Evolutionary conservation across 305 asterid genomes (phyloP).

Genomic region (Ajuga reptans): DNA sequence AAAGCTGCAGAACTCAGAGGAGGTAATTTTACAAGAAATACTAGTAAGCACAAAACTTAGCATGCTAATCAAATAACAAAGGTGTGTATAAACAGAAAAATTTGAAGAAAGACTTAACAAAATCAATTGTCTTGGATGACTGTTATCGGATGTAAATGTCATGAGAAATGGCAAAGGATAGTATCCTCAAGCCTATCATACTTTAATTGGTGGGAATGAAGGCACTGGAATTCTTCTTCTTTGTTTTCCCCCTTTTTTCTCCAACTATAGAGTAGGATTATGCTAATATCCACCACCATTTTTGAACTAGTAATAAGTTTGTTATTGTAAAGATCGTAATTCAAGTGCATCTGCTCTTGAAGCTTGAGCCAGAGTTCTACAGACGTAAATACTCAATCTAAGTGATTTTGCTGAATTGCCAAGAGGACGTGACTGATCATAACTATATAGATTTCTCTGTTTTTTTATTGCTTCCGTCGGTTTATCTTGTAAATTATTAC

Average conservation of each 20-base stretch:
- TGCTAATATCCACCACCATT: background rate
- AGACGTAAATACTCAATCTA: conserved; percentile 2
- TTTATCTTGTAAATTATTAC: background rate
- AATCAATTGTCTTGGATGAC: background rate
- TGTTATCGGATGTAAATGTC: background rate
- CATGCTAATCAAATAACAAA: background rate
- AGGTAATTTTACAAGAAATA: conserved; percentile 6
- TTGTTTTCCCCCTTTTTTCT: background rate
- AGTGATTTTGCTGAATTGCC: background rate
- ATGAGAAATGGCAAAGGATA: background rate
- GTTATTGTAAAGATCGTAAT: background rate
- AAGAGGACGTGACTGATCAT: background rate
- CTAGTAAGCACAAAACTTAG: background rate
- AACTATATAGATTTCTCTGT: background rate
- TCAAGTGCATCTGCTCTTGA: background rate
- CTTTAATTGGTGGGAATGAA: background rate
- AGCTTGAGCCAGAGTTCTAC: background rate
- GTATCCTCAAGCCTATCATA: background rate
- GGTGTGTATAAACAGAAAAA: background rate
- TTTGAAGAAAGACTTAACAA: background rate
- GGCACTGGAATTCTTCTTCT: background rate
- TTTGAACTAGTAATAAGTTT: background rate
- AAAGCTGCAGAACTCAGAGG: background rate
- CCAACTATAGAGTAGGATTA: background rate
- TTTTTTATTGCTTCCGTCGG: background rate